These are phyloP conservation scores for Kurtzmaniella cleridarum DNA, from an alignment of 805 yeast species.

Conservation along the genomic window DNA sequence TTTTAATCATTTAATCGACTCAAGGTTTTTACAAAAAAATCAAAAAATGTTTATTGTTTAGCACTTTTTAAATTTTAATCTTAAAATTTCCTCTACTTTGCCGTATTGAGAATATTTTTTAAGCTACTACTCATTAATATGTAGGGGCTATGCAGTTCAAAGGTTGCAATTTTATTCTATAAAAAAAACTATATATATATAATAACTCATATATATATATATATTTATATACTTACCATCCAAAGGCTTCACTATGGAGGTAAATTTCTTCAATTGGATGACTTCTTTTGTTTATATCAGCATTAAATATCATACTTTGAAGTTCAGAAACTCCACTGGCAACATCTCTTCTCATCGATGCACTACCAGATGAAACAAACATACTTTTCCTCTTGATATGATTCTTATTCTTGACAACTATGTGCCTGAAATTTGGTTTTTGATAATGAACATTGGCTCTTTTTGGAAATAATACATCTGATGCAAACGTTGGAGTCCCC, in stretches of 20 bases:
- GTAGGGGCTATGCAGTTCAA: no score
- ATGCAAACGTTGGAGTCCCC: neutral
- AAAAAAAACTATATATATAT: neutral
- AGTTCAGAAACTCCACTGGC: conserved; percentile 35
- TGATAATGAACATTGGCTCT: conserved; percentile 12
- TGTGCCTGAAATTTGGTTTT: conserved; percentile 15
- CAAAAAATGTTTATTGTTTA: no score
- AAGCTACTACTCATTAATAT: no score
- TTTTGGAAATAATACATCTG: neutral
- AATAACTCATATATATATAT: neutral
- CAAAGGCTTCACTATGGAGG: conserved; percentile 48
- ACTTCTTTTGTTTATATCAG: conserved; percentile 15
- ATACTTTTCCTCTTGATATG: conserved; percentile 28
- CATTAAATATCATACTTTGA: conserved; percentile 31
- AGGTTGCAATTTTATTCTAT: no score
- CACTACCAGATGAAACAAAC: conserved; percentile 44
- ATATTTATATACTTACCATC: conserved; percentile 23
- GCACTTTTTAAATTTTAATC: no score
- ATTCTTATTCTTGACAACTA: conserved; percentile 11
- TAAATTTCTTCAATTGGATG: conserved; percentile 37
- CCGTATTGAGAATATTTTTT: no score
- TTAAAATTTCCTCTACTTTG: no score
- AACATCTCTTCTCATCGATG: conserved; percentile 30
- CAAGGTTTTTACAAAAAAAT: no score
- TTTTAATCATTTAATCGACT: no score